These are phyloP conservation scores for Serendipita sp. DNA, from an alignment of 1,284 basidiomycete genomes.

Conservation along the genomic window DNA sequence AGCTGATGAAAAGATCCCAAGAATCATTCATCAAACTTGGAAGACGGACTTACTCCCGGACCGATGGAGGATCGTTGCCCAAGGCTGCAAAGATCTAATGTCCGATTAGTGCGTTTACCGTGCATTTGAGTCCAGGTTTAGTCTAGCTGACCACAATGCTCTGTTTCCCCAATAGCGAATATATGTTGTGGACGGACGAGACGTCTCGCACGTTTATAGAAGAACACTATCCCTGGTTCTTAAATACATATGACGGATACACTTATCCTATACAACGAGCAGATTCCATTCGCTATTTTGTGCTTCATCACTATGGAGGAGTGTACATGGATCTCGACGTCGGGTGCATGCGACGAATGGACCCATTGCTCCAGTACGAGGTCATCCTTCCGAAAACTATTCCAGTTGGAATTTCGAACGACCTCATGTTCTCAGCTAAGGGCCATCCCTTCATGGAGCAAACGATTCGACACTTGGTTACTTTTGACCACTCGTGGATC, in stretches of 20 bases:
- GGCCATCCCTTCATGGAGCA: slow-evolving; percentile 83
- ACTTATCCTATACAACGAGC: slow-evolving; percentile 91
- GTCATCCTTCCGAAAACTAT: slow-evolving; percentile 90
- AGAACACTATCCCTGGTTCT: slow-evolving; percentile 79
- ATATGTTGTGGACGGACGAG: slow-evolving; percentile 95
- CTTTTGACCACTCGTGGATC: slow-evolving; percentile 88
- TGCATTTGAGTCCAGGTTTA: slow-evolving; percentile 8
- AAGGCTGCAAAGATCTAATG: slow-evolving; percentile 76
- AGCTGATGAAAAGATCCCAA: slow-evolving; percentile 63
- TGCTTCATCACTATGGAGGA: slow-evolving; percentile 90
- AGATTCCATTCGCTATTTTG: slow-evolving; percentile 95
- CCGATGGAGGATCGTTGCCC: slow-evolving; percentile 68
- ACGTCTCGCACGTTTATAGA: slow-evolving; percentile 82
- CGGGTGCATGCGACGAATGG: slow-evolving; percentile 81
- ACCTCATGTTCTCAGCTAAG: slow-evolving; percentile 85
- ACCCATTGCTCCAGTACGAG: slow-evolving; percentile 77
- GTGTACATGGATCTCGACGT: slow-evolving; percentile 96
- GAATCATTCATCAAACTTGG: slow-evolving; percentile 98
- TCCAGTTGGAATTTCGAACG: slow-evolving; percentile 93
- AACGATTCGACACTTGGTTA: slow-evolving; percentile 80
- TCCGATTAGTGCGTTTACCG: slow-evolving; percentile 73
- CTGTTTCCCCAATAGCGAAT: slow-evolving; percentile 44
- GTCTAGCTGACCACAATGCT: background rate
- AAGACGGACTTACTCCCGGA: slow-evolving; percentile 78
- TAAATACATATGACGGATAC: slow-evolving; percentile 87